Evolutionary conservation across 768 basidiomycete species (phyloP), one percentile per base, ranked within the genome.

Genomic region (Cyathus striatus): DNA sequence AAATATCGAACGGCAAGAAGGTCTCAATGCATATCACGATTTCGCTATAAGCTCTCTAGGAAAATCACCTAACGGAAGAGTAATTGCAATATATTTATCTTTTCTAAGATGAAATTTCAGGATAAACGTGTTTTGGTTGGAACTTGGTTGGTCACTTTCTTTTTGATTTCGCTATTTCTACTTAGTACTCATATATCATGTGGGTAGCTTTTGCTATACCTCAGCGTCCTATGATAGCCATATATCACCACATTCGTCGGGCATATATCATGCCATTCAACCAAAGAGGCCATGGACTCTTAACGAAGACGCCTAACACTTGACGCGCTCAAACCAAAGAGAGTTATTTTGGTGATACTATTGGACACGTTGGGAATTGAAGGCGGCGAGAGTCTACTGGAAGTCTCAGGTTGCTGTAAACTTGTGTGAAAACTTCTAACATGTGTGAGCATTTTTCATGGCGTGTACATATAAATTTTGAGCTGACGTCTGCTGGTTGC

Each of bases 211-310:
- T 72, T 41, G 78, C 85, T 18, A 68, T 90, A 38, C 80, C 86
- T 30, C 70, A 81, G 52, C 83, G 90, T 13, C 88, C 89, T 3
- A 81, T 92, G 46, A 80, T 83, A 21, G 84, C 90, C 23, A 83
- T 92, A 4, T 91, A 91, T 58, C 88, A 92, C 52, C 80, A 89
- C 56, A 75, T 90, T 42, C 76, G 85, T 33, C 69, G 90, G 45
- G 64, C 64, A 2, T 76, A n/a, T n/a, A 76, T 47, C 84, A 92
- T 59, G 89, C 87, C 4, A 56, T 83, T 43, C 78, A 78, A 44
- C 72, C 71, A 42, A 79, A 81, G 57, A 90, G 90, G 0, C 70
- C 72, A 46, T 92, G 90, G 90, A 67, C 65, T 32, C 53, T 68
- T 10, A 66, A 76, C 4, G 85, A 92, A 55, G 88, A 92, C 55